A percentile compares a stretch with the other conserved stretches of the same genome.
Conservation (phyloP, 768 basidiomycete genomes). For the Phylloporus scabripes region DNA sequence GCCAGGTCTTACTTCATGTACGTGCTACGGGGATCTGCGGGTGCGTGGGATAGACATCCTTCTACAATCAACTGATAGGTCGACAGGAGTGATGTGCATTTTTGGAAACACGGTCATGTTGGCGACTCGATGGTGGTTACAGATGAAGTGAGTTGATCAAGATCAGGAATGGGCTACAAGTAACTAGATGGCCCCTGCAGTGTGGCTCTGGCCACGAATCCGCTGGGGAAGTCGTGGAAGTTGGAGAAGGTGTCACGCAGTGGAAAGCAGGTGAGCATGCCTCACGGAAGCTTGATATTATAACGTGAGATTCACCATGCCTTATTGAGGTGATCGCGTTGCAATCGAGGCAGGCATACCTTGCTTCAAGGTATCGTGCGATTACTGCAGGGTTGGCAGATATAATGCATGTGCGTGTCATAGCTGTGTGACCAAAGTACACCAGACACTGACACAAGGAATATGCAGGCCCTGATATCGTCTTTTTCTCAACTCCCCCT, state of each 20-base stretch:
- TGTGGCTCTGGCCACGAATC: slow-evolving; percentile 70
- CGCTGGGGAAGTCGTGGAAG: slow-evolving; percentile 59
- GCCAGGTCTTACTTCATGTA: slow-evolving; percentile 62
- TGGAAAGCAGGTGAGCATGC: slow-evolving; percentile 50
- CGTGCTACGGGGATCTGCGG: slow-evolving; percentile 68
- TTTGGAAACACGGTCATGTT: slow-evolving; percentile 66
- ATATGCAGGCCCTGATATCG: slow-evolving; percentile 36
- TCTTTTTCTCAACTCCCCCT: slow-evolving; percentile 69
- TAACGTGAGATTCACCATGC: slow-evolving; percentile 2
- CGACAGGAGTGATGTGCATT: slow-evolving; percentile 63
- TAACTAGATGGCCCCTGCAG: slow-evolving; percentile 25
- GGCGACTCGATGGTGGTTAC: slow-evolving; percentile 68
- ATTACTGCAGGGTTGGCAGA: slow-evolving; percentile 55
- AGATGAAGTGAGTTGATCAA: slow-evolving; percentile 44
- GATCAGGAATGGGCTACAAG: not conserved
- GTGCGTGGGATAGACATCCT: slow-evolving; percentile 30
- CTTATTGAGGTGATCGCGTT: slow-evolving; percentile 50
- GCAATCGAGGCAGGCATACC: slow-evolving; percentile 69
- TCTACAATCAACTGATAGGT: not conserved
- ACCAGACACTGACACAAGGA: slow-evolving; percentile 1
- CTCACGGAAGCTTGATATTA: not conserved
- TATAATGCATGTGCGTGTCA: slow-evolving; percentile 51
- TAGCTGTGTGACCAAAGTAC: not conserved
- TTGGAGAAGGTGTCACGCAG: slow-evolving; percentile 59
- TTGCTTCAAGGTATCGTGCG: slow-evolving; percentile 56